Conservation (phyloP, 2,329 filamentous ascomycete species). For the Biscogniauxia sp. region DNA sequence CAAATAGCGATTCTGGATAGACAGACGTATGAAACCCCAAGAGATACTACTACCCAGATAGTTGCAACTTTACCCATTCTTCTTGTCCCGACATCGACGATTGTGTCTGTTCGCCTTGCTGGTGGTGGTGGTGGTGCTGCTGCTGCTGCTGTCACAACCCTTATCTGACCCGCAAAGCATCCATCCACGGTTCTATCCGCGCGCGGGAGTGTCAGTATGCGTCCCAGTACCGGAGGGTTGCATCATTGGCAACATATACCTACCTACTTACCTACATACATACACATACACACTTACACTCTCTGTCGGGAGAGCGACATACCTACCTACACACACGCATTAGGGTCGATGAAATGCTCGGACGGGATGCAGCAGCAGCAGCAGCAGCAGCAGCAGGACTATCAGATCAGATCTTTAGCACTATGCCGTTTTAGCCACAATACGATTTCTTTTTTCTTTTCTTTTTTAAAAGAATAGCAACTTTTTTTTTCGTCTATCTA, state of each 20-base stretch:
- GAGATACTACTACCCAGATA: background rate
- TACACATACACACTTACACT: too few species aligned
- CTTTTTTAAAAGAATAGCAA: too few species aligned
- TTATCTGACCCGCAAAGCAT: background rate
- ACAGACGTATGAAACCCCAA: background rate
- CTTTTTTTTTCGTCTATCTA: too few species aligned
- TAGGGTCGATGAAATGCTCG: background rate
- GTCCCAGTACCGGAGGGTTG: background rate
- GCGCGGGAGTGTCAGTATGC: background rate
- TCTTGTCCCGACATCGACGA: background rate
- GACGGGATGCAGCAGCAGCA: background rate
- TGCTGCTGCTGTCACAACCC: background rate
- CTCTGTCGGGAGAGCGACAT: too few species aligned
- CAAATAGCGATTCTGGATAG: background rate
- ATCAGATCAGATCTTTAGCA: background rate
- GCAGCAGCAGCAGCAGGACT: background rate
- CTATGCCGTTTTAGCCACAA: background rate
- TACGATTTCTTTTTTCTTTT: background rate
- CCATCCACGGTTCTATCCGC: background rate
- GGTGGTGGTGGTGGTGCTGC: background rate
- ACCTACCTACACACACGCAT: too few species aligned
- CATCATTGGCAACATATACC: background rate
- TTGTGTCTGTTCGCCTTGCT: background rate
- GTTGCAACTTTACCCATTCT: background rate
- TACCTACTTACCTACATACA: too few species aligned